phyloP scores from a whole-genome alignment of 345 rosid species.

The Eucalyptus leucophloia region DNA sequence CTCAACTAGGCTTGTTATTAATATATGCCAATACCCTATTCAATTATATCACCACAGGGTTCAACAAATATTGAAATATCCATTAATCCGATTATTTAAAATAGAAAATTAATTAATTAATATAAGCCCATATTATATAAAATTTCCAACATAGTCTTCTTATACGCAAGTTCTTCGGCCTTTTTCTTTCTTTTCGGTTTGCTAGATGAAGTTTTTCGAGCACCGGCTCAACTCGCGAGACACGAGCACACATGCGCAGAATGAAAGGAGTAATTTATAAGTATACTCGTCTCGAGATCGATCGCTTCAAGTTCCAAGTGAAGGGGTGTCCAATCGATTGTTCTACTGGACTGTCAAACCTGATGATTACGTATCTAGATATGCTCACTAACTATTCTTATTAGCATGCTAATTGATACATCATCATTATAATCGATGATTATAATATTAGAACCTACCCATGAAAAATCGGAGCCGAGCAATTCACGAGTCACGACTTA shows the following conservation, averaged over 20 bases:
- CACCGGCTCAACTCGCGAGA: neutral
- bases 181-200: neutral
- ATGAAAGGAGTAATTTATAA: neutral
- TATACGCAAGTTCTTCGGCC: neutral
- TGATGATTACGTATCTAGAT: neutral
- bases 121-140: no score
- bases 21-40: fast-evolving
- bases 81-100: no score
- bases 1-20: fast-evolving
- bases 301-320: neutral
- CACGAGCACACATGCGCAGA: neutral
- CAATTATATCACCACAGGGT: no score
- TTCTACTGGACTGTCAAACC: neutral
- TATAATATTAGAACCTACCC: neutral
- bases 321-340: neutral
- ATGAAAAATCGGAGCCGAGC: neutral
- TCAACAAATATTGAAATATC: no score
- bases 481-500: neutral
- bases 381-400: neutral
- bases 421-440: neutral
- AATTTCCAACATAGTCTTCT: neutral
- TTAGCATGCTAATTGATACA: neutral
- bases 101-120: no score
- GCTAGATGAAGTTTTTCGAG: neutral
- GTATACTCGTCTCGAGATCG: neutral